These are phyloP conservation scores for Hibiscus syriacus DNA, from an alignment of 345 rosid species.

Conservation along the genomic window DNA sequence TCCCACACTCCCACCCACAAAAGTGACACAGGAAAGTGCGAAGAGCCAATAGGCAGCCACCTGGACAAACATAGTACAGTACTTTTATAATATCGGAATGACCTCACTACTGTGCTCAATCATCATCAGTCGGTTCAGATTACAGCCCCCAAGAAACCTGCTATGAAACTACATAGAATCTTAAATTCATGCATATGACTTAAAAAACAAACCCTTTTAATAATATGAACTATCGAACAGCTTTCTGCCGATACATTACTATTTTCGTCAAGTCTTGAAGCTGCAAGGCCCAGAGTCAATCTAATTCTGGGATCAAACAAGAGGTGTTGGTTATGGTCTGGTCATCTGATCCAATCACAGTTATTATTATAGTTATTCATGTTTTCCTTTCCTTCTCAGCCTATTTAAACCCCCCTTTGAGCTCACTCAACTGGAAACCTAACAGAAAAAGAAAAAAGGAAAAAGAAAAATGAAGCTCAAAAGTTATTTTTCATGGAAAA, in stretches of 20 bases:
- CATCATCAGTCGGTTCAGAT: neutral
- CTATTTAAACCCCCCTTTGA: neutral
- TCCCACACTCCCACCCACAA: neutral
- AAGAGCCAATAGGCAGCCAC: neutral
- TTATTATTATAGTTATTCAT: neutral
- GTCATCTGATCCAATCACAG: neutral
- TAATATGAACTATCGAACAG: neutral
- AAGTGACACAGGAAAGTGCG: neutral
- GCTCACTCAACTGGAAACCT: neutral
- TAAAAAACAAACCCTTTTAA: neutral
- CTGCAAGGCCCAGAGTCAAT: constrained; percentile 1
- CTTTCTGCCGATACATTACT: neutral
- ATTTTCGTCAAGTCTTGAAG: neutral
- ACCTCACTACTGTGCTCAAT: neutral
- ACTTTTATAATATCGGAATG: neutral
- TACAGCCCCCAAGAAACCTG: neutral
- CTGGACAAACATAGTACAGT: neutral
- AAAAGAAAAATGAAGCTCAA: constrained; percentile 1
- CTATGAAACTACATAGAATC: constrained; percentile 1
- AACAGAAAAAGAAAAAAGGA: neutral
- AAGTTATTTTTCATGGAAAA: neutral
- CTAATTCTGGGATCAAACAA: neutral
- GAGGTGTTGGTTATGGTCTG: neutral
- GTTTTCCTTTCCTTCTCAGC: neutral
- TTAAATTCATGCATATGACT: neutral